These are phyloP conservation scores for Xerophyta viscosa DNA, from an alignment of 106 monocot genomes.

Conservation along the genomic window DNA sequence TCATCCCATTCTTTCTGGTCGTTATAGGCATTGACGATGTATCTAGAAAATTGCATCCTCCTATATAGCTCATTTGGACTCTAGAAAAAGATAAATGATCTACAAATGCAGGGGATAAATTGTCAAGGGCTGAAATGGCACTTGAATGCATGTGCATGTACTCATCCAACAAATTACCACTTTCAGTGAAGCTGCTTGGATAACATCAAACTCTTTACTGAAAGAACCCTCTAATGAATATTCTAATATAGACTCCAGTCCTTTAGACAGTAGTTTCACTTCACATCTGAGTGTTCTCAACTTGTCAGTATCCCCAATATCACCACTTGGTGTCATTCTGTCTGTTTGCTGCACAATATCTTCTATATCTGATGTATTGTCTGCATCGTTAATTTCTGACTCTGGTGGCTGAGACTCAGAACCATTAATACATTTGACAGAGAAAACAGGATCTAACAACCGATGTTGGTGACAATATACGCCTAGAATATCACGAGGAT, in stretches of 20 bases:
- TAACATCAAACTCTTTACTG: slow-evolving; percentile 75
- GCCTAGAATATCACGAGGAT: slow-evolving; percentile 64
- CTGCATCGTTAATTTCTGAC: slow-evolving; percentile 2
- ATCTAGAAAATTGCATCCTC: slow-evolving; percentile 4
- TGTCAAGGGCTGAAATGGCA: slow-evolving; percentile 23
- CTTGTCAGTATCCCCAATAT: slow-evolving; percentile 2
- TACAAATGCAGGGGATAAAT: slow-evolving; percentile 44
- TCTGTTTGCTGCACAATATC: neutral
- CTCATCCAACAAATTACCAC: slow-evolving; percentile 57
- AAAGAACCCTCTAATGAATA: slow-evolving; percentile 27
- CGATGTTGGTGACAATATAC: slow-evolving; percentile 73
- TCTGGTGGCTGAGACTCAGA: slow-evolving; percentile 1
- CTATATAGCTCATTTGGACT: neutral
- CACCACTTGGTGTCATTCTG: neutral
- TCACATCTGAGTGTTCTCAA: slow-evolving; percentile 45
- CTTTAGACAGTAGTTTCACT: slow-evolving; percentile 61
- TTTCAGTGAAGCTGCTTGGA: slow-evolving; percentile 68
- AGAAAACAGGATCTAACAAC: slow-evolving; percentile 62
- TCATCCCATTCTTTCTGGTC: slow-evolving; percentile 13
- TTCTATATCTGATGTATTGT: neutral
- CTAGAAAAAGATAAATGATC: slow-evolving; percentile 19
- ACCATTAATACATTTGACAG: slow-evolving; percentile 20
- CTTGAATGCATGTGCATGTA: slow-evolving; percentile 37
- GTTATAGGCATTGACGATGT: slow-evolving; percentile 2
- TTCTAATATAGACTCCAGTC: slow-evolving; percentile 39